Percentiles rank a stretch among this genome's conserved stretches.
These are phyloP conservation scores for Mortierella claussenii DNA, from an alignment of 192 early-diverging fungal genomes.

Conservation along the genomic window DNA sequence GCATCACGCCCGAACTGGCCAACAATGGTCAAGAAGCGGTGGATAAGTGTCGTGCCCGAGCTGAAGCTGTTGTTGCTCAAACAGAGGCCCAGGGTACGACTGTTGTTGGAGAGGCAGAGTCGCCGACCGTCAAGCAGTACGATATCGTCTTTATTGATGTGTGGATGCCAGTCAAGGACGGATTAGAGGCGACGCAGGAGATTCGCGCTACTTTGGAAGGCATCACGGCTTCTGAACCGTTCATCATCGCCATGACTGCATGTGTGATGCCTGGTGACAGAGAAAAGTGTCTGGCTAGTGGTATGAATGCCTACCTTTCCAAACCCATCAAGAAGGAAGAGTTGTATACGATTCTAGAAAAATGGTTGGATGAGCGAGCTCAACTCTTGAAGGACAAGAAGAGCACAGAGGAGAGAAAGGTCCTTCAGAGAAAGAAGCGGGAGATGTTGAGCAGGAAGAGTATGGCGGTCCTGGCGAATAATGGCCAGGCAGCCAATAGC, in stretches of 20 bases:
- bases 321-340: conserved; percentile 63
- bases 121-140: conserved; percentile 27
- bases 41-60: conserved; percentile 30
- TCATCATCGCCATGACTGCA: conserved; percentile 48
- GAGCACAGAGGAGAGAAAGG: conserved; percentile 17
- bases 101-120: not conserved
- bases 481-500: too few species aligned
- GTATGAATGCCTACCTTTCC: conserved; percentile 63
- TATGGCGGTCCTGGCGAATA: conserved; percentile 20
- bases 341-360: conserved; percentile 32
- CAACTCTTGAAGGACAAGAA: conserved; percentile 9
- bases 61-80: conserved; percentile 17
- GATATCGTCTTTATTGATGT: conserved; percentile 57
- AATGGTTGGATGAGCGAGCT: conserved; percentile 39
- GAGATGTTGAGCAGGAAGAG: conserved; percentile 36
- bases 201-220: conserved; percentile 36
- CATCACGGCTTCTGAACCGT: conserved; percentile 21
- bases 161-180: conserved; percentile 54
- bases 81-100: not conserved
- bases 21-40: conserved; percentile 56
- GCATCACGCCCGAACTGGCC: conserved; percentile 44
- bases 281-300: conserved; percentile 51
- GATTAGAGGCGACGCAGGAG: conserved; percentile 38
- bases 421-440: conserved; percentile 32
- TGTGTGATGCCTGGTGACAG: conserved; percentile 54